Base-by-base conservation (phyloP, 2,329 filamentous ascomycete species). In the Fusarium xylarioides region DNA sequence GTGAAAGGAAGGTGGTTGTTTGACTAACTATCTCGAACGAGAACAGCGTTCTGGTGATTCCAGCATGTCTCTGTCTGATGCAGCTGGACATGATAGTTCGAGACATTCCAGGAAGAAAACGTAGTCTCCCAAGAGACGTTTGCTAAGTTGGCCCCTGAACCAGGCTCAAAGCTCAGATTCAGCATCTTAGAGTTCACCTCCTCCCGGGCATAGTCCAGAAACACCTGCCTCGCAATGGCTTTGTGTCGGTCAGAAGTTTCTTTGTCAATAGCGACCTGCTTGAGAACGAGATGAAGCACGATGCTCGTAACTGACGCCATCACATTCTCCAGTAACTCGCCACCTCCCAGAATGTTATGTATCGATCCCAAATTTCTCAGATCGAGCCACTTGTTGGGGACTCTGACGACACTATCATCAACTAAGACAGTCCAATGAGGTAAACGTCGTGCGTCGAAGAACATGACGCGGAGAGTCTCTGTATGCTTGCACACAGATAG, bases 341-440 rank as follows among this genome's bases (percentile, higher is more conserved):
- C 28, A 5, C 43, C 28, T 12, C 56, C 5, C 7, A 23, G 19
- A 34, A 71, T 30, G 6, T 23, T 50, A 35, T 66, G 42, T 30
- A 44, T 34, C 5, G 40, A 15, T 8, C 11, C 37, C 16, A 50
- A 28, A 15, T 35, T 38, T 23, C 10, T 18, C 7, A 7, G 23
- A 35, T 30, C 34, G 6, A 73, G 54, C 70, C 70, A 73, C 30
- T 34, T 46, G 49, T 72, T n/a, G 26, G 65, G 49, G 18, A 73
- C 28, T 21, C 58, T 57, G 57, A 58, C 46, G 18, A 57, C n/a
- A 16, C 46, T 15, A 18, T 57, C 37, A 19, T 59, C 38, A 8
- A 57, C 18, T 2, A 54, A n/a, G n/a, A 54, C 16, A 14, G n/a
- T 18, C 34, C 34, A 38, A 7, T 52, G 21, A 18, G 56, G 57